These are phyloP conservation scores for Poa annua DNA, from an alignment of 176 grass and related monocot species.

Conservation along the genomic window DNA sequence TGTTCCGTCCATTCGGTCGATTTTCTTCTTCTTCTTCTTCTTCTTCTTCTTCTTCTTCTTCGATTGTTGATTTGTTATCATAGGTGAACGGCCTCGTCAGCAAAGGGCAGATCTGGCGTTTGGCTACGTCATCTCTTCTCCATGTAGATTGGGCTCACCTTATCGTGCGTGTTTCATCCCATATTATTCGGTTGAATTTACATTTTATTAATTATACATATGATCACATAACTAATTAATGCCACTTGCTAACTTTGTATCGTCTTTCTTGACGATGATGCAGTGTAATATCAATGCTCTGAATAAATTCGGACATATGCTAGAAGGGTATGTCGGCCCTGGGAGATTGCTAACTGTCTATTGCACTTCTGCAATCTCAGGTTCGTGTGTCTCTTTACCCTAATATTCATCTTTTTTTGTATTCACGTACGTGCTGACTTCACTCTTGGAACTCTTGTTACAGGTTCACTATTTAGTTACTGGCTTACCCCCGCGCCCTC, in stretches of 20 bases:
- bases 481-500: slow-evolving; percentile 40
- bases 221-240: neutral
- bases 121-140: neutral
- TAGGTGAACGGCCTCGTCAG: neutral
- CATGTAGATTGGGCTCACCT: neutral
- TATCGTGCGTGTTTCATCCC: no score
- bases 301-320: neutral
- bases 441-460: slow-evolving; percentile 4
- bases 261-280: neutral
- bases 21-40: no score
- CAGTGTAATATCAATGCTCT: neutral
- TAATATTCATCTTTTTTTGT: neutral
- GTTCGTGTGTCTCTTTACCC: no score
- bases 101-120: neutral
- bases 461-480: slow-evolving; percentile 90
- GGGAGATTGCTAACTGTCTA: neutral
- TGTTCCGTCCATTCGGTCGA: no score
- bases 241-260: neutral
- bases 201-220: neutral
- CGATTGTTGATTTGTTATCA: no score
- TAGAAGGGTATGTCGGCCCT: neutral
- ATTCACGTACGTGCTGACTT: neutral
- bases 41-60: no score
- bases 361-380: neutral
- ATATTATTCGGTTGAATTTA: neutral